Base-by-base conservation (phyloP, 2,329 filamentous ascomycete genomes). In the Cadophora sp. region DNA sequence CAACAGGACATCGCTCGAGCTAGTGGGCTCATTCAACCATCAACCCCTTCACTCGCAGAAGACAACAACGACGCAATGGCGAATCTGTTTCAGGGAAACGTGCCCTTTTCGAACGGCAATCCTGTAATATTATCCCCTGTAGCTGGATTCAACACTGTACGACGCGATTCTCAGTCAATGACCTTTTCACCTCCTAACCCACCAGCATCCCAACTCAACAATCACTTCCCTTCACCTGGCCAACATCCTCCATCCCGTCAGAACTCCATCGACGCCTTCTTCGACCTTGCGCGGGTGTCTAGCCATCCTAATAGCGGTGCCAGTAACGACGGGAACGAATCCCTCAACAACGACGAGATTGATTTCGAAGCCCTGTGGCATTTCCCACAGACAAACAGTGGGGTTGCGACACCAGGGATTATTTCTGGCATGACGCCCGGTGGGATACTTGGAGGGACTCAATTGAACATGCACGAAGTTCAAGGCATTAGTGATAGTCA, bases 321-420 rank as follows among this genome's bases (percentile, higher is more conserved):
- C 11, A 62, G 65, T 45, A 51, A 43, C 18, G 68, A 71, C 20
- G 66, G 63, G 4, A 67, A 67, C 36, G 69, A 70, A 18, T 69
- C 64, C 16, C n/a, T 68, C 14, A 67, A 65, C 36, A 71, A 72
- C 8, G 69, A 56, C n/a, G 72, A 73, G 50, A 69, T 73, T n/a
- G 72, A 73, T 43, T 73, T 73, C 41, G 70, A 72, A n/a, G 27
- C 58, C 2, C 36, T 73, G 24, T 73, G 71, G 71, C 68, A 71
- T 16, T 72, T 70, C 66, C 62, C 64, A 2, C 60, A 39, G 33
- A 18, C 39, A 16, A 65, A 27, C 16, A 30, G 56, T 20, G 50
- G 53, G 9, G 61, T 43, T 7, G 9, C 65, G 11, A 62, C 59
- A 14, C 59, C 66, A 14, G 56, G 60, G 9, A n/a, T 50, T 56